Conservation (phyloP, 2,329 filamentous ascomycete genomes). For the Penicillium sp. region DNA sequence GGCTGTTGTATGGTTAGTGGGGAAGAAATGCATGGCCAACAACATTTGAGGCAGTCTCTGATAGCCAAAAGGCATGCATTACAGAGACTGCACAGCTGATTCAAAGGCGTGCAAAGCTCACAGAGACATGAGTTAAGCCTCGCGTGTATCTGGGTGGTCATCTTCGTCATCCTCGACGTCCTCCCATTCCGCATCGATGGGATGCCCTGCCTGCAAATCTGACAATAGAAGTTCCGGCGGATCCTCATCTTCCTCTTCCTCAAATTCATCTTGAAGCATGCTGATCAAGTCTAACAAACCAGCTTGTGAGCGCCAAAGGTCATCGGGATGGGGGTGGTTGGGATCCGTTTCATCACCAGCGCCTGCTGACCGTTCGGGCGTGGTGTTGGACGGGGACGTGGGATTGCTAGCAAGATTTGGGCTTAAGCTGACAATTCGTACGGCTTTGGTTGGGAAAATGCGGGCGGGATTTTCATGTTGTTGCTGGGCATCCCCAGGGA, state of each 20-base stretch:
- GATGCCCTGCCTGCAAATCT: neutral
- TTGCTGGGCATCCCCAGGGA: conserved; percentile 16
- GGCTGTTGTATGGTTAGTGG: neutral
- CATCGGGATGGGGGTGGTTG: conserved; percentile 13
- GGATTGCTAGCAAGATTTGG: conserved; percentile 24
- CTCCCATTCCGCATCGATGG: conserved; percentile 15
- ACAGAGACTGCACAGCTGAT: neutral
- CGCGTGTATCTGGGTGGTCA: neutral
- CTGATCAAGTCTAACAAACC: conserved; percentile 26
- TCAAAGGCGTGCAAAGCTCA: too few relatives aligned
- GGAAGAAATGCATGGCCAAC: neutral
- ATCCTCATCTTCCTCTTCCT: conserved; percentile 16
- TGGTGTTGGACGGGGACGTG: neutral
- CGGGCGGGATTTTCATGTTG: conserved; percentile 27
- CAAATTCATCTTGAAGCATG: conserved; percentile 27
- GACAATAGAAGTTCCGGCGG: conserved; percentile 1
- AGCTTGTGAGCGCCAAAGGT: conserved; percentile 20
- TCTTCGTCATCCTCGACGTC: conserved; percentile 9
- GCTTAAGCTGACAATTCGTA: conserved; percentile 41
- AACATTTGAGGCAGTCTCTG: neutral
- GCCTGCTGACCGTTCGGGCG: neutral
- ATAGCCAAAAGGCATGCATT: neutral
- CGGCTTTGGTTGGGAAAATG: conserved; percentile 42
- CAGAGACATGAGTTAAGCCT: neutral
- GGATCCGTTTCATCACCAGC: neutral